Evolutionary conservation across 1,284 basidiomycete genomes (phyloP).

Genomic region (Taiwanofungus camphoratus): DNA sequence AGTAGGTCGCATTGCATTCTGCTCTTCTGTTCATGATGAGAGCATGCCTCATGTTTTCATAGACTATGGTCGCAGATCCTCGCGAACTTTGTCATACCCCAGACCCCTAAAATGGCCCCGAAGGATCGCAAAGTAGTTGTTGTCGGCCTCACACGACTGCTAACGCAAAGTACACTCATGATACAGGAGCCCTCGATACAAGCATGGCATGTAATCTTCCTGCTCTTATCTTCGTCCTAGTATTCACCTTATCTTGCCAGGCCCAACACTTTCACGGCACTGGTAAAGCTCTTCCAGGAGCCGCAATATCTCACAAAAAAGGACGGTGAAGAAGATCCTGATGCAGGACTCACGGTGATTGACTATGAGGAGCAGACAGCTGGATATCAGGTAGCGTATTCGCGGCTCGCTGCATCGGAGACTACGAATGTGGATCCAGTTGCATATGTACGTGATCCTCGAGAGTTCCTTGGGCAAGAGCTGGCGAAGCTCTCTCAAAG

Average conservation of each 20-base stretch:
- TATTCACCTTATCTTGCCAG: conserved; percentile 30
- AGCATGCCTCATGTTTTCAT: neutral
- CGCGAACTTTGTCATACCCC: conserved; percentile 75
- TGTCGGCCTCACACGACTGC: conserved; percentile 78
- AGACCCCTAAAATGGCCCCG: conserved; percentile 73
- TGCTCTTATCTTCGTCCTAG: neutral
- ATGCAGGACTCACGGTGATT: conserved; percentile 66
- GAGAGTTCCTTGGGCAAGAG: conserved; percentile 44
- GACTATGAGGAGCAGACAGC: conserved; percentile 88
- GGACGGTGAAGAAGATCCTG: conserved; percentile 46
- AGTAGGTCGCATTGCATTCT: conserved; percentile 43
- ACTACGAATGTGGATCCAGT: conserved; percentile 49
- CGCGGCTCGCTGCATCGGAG: conserved; percentile 82
- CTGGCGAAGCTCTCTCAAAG: conserved; percentile 29
- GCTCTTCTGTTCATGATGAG: conserved; percentile 4
- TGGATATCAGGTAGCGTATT: conserved; percentile 93
- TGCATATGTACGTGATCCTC: conserved; percentile 52
- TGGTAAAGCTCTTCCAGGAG: conserved; percentile 75
- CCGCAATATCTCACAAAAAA: conserved; percentile 60
- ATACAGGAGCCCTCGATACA: conserved; percentile 56
- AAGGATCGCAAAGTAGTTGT: conserved; percentile 82
- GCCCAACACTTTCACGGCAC: conserved; percentile 62
- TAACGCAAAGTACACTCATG: conserved; percentile 72
- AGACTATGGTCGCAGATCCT: conserved; percentile 87
- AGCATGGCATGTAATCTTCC: conserved; percentile 55